Evolutionary conservation across 1,284 basidiomycete species (phyloP), one percentile per base, ranked within the genome.

Genomic region (Waitea zeae): DNA sequence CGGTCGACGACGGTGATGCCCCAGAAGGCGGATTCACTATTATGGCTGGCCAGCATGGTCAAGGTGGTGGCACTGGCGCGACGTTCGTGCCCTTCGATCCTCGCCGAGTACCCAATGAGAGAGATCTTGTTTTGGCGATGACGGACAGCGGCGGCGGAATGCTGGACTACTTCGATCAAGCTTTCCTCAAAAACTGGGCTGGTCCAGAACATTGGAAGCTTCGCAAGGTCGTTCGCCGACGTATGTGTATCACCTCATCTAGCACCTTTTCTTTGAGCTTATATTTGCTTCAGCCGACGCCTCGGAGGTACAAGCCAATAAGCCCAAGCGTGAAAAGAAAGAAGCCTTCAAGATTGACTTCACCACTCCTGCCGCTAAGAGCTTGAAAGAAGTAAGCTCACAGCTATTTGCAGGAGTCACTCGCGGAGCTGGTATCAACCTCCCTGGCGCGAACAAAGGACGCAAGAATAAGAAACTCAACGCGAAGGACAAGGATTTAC

Each of bases 191-290:
- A 64, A 93, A 90, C 46, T 98, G 93, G 93, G 93, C 95, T 3
- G 93, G 95, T 3, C 93, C 93, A 7, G 89, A 97, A 52, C 95
- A 99, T 53, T 98, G 93, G 93, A 97, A 95, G 53, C 55, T 97
- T 45, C 61, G 79, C 37, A 81, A 76, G 48, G 64, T 74, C 19
- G 64, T 87, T 31, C 67, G 77, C 37, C 72, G 70, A 59, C 67
- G 86, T 89, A 43, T 54, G 71, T 56, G 14, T 24, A 31, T 36
- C 30, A 24, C 30, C 37, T 33, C 22, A 30, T 22, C n/a, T 12
- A 22, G 13, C 35, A 18, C 15, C 19, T 14, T 35, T 17, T 38
- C 38, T 30, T 26, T 38, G 5, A 39, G 33, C 35, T 17, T 39
- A 31, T 17, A 15, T 28, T 20, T 34, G 24, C 35, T 37, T 7